phyloP scores from a whole-genome alignment of 345 rosid species.

The Ailanthus altissimus region DNA sequence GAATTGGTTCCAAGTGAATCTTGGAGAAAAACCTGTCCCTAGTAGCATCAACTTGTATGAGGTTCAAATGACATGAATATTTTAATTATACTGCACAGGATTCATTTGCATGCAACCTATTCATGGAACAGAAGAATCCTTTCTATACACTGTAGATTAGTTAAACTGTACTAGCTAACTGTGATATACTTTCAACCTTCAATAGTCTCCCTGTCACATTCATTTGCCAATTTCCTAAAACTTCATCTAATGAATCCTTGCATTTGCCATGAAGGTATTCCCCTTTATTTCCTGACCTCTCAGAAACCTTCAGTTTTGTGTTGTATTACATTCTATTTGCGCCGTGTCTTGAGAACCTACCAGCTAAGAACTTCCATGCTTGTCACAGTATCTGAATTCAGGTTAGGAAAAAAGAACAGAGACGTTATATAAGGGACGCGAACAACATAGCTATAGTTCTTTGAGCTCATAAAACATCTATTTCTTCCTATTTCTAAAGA shows the following conservation, averaged over 20 bases:
- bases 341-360: neutral
- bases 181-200: neutral
- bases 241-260: slow-evolving; percentile 9
- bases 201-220: neutral
- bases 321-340: neutral
- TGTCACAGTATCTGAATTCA: neutral
- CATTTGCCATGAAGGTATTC: neutral
- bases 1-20: neutral
- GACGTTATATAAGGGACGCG: neutral
- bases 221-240: neutral
- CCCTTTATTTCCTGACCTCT: neutral
- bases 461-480: neutral
- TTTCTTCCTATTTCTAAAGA: neutral
- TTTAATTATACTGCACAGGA: neutral
- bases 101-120: neutral
- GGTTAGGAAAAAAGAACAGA: neutral
- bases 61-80: neutral
- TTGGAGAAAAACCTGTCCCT: neutral
- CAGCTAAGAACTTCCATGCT: neutral
- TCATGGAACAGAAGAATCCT: neutral
- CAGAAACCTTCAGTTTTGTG: neutral
- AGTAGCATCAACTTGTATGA: neutral
- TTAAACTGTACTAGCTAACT: neutral
- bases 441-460: neutral
- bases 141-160: neutral